Conservation (phyloP, 2,329 filamentous ascomycete genomes). For the Zymoseptoria tritici region DNA sequence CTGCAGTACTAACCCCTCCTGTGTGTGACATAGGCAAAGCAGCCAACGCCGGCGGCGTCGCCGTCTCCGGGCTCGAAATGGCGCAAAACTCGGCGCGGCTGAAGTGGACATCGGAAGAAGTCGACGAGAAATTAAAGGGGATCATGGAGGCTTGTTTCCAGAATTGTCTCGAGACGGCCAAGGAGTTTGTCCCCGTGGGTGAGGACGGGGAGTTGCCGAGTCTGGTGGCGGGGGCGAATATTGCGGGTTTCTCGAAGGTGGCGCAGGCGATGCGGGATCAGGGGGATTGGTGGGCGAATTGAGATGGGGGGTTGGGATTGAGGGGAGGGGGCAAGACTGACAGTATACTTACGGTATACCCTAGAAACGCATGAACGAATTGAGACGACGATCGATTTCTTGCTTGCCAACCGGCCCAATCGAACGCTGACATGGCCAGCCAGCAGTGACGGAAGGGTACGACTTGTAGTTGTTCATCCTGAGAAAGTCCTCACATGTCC, state of each 20-base stretch:
- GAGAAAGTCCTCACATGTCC: too few relatives aligned
- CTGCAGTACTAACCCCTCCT: too few relatives aligned
- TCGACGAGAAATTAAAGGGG: slow-evolving; percentile 74
- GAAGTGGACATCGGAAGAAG: slow-evolving; percentile 80
- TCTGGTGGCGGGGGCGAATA: slow-evolving; percentile 89
- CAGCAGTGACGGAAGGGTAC: too few relatives aligned
- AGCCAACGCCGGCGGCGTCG: slow-evolving; percentile 94
- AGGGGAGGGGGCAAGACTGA: too few relatives aligned
- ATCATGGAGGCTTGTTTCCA: slow-evolving; percentile 96
- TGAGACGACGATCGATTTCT: too few relatives aligned
- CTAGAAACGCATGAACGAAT: too few relatives aligned
- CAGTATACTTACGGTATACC: too few relatives aligned
- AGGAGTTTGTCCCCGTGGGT: slow-evolving; percentile 68
- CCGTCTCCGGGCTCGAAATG: slow-evolving; percentile 97
- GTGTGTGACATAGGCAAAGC: slow-evolving; percentile 57
- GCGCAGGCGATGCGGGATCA: slow-evolving; percentile 90
- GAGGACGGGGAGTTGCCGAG: slow-evolving; percentile 79
- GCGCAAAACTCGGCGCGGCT: slow-evolving; percentile 90
- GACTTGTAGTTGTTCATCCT: too few relatives aligned
- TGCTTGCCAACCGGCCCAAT: too few relatives aligned
- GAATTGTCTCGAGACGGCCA: slow-evolving; percentile 79
- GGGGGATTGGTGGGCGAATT: slow-evolving; percentile 72
- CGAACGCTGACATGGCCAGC: too few relatives aligned
- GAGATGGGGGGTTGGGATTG: too few relatives aligned
- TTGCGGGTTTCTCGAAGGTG: slow-evolving; percentile 96